Percentiles rank a stretch among this genome's conserved stretches.
phyloP scores from a whole-genome alignment of 495 filamentous ascomycete species.

The Penicillium robsamsonii region DNA sequence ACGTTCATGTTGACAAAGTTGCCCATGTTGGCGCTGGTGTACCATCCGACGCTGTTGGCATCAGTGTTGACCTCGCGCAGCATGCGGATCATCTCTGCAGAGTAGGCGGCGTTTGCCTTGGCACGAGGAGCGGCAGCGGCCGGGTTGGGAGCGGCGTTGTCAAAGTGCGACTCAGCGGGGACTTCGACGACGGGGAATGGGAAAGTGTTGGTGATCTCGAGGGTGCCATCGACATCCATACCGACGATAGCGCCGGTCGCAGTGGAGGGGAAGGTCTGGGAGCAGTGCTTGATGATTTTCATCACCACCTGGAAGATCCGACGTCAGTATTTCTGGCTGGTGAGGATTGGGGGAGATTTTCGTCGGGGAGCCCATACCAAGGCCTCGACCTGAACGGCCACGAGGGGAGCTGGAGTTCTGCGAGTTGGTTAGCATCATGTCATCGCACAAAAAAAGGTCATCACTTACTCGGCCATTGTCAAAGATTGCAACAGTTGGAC shows the following conservation, averaged over 20 bases:
- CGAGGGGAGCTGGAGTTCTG: constrained; percentile 55
- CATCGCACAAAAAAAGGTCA: neutral
- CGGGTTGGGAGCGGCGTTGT: constrained; percentile 67
- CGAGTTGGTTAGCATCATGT: constrained; percentile 8
- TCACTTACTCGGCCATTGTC: constrained; percentile 49
- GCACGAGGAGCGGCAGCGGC: constrained; percentile 87
- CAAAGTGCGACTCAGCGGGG: constrained; percentile 74
- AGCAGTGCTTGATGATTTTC: constrained; percentile 94
- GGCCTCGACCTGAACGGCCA: constrained; percentile 81
- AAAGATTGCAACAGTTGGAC: constrained; percentile 29
- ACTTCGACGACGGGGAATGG: constrained; percentile 86
- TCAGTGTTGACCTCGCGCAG: constrained; percentile 97
- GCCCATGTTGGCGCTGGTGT: constrained; percentile 97
- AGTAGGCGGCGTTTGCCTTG: constrained; percentile 84
- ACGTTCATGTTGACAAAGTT: constrained; percentile 94
- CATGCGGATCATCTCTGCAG: constrained; percentile 96
- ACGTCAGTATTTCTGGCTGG: constrained; percentile 32
- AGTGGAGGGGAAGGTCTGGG: constrained; percentile 79
- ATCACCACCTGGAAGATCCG: constrained; percentile 70
- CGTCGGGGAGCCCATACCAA: constrained; percentile 55
- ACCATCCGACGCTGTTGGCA: constrained; percentile 97
- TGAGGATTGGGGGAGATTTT: constrained; percentile 34
- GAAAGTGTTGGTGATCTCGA: constrained; percentile 93
- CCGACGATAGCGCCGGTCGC: constrained; percentile 89
- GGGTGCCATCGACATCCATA: constrained; percentile 79